Conservation (phyloP, 495 filamentous ascomycete species). For the Pseudotulostoma volvatum region DNA sequence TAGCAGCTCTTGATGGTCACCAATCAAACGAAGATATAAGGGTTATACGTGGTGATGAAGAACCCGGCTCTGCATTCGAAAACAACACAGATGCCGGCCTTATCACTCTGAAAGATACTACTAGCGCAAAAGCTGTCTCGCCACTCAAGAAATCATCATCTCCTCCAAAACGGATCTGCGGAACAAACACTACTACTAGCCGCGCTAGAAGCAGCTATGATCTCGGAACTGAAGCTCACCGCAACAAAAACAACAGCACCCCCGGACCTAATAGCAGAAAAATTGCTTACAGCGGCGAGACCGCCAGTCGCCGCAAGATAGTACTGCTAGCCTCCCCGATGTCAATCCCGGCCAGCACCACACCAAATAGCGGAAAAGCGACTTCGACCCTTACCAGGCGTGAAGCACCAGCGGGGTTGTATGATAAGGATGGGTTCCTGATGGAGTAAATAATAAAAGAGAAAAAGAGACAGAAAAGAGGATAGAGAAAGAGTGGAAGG, state of each 20-base stretch:
- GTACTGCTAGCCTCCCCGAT: background rate
- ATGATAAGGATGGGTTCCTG: slow-evolving; percentile 34
- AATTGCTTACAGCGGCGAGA: too few species aligned
- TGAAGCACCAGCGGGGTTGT: slow-evolving; percentile 29
- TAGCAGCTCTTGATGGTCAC: slow-evolving; percentile 1
- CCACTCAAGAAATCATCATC: slow-evolving; percentile 3
- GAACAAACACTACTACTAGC: slow-evolving; percentile 3
- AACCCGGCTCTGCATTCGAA: slow-evolving; percentile 1
- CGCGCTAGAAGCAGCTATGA: too few species aligned
- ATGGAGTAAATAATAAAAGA: slow-evolving; percentile 28
- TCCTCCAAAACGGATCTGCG: slow-evolving; percentile 2
- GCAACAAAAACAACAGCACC: slow-evolving; percentile 2
- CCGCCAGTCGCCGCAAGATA: background rate
- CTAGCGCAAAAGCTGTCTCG: slow-evolving; percentile 1
- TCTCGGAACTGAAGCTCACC: background rate
- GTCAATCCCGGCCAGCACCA: slow-evolving; percentile 1
- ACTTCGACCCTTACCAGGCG: too few species aligned
- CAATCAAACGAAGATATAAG: background rate
- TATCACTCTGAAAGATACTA: slow-evolving; percentile 24
- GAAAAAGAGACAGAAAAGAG: too few species aligned
- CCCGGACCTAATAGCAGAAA: background rate
- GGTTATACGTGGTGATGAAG: background rate
- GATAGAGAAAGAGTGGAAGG: too few species aligned
- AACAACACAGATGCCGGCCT: slow-evolving; percentile 17
- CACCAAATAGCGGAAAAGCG: slow-evolving; percentile 4